phyloP scores from a whole-genome alignment of 2,329 filamentous ascomycete genomes.

The Bipolaris cookei region DNA sequence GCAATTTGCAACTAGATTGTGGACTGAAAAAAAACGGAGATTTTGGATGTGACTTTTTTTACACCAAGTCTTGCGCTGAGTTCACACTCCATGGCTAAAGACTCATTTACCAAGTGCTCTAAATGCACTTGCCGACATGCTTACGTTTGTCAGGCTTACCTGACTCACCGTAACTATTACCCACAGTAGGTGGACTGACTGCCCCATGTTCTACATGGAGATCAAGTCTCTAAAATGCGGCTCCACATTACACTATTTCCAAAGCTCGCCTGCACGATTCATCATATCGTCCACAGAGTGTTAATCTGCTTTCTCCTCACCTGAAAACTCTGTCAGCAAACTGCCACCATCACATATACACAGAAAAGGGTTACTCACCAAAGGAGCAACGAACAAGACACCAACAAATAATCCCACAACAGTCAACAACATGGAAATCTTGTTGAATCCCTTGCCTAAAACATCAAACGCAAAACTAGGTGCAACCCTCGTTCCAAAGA shows the following conservation, averaged over 20 bases:
- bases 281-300: constrained; percentile 62
- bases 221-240: neutral
- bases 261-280: constrained; percentile 1
- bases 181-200: neutral
- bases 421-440: constrained; percentile 81
- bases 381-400: constrained; percentile 78
- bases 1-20: too few relatives aligned
- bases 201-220: neutral
- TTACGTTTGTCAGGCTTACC: neutral
- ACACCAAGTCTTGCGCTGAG: neutral
- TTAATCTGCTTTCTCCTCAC: constrained; percentile 71
- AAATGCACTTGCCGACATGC: neutral
- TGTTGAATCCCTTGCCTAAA: constrained; percentile 91
- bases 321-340: constrained; percentile 35
- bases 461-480: constrained; percentile 92
- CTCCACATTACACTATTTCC: neutral
- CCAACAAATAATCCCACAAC: constrained; percentile 80
- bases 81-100: neutral
- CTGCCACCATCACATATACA: constrained; percentile 9
- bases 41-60: too few relatives aligned
- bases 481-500: constrained; percentile 85
- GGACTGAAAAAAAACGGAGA: too few relatives aligned
- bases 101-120: neutral
- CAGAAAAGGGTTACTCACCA: constrained; percentile 64
- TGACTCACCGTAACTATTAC: neutral